A percentile compares a stretch with the other conserved stretches of the same genome.
Conservation (phyloP, 257 asterid genomes). For the Nicotiana tabacum region DNA sequence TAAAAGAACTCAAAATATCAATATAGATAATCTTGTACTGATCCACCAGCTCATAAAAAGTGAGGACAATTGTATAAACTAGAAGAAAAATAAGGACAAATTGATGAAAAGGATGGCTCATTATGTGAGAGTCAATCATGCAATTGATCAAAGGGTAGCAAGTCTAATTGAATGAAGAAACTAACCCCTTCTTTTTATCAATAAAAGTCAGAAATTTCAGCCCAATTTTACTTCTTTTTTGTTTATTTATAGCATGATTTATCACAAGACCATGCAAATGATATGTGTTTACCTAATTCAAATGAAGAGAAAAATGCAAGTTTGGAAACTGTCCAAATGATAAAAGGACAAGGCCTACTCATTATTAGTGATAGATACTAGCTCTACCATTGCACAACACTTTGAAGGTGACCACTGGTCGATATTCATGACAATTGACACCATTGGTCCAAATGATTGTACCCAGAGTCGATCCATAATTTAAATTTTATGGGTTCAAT, state of each 20-base stretch:
- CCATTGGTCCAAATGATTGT: background rate
- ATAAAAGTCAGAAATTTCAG: background rate
- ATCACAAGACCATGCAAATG: background rate
- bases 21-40: background rate
- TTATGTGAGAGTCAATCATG: background rate
- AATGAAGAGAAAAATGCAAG: background rate
- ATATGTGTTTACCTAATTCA: background rate
- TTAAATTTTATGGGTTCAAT: too few relatives aligned
- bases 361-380: background rate
- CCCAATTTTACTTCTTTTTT: background rate
- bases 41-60: background rate
- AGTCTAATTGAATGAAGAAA: background rate
- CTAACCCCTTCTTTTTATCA: background rate
- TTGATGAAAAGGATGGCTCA: background rate
- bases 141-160: background rate
- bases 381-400: background rate
- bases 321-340: background rate
- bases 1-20: background rate
- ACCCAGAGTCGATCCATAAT: too few relatives aligned
- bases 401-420: background rate
- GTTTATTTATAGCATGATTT: background rate
- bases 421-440: background rate
- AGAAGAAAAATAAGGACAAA: background rate
- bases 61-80: background rate
- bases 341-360: background rate